Evolutionary conservation across 805 yeast genomes (phyloP).

Genomic region (Sungouiella thailandica): DNA sequence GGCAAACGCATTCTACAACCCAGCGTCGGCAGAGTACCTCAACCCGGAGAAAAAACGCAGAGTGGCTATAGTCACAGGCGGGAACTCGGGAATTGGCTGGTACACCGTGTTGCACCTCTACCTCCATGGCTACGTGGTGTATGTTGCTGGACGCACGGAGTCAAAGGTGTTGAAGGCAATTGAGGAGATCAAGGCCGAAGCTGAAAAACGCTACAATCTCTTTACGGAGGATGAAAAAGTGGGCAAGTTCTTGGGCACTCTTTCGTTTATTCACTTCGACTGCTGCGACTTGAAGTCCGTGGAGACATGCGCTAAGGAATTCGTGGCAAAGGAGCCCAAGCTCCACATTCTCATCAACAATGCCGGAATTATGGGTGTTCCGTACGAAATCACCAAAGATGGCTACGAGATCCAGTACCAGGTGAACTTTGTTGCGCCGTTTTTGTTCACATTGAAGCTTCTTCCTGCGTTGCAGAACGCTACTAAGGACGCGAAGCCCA

Average conservation of each 20-base stretch:
- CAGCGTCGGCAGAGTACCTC: conserved; percentile 24
- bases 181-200: conserved; percentile 29
- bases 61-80: conserved; percentile 36
- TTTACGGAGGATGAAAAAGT: conserved; percentile 24
- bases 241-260: conserved; percentile 11
- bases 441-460: conserved; percentile 28
- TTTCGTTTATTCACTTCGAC: conserved; percentile 12
- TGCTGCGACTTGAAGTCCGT: conserved; percentile 14
- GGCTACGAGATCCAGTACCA: conserved; percentile 38
- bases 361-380: conserved; percentile 41
- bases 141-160: conserved; percentile 33
- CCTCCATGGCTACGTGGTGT: conserved; percentile 35
- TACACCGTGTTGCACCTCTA: conserved; percentile 35
- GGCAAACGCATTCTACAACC: conserved; percentile 18
- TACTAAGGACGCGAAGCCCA: conserved; percentile 17
- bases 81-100: conserved; percentile 39
- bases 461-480: conserved; percentile 23
- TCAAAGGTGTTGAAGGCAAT: conserved; percentile 29
- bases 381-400: conserved; percentile 31
- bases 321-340: conserved; percentile 19
- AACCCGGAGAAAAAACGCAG: conserved; percentile 23
- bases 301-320: conserved; percentile 17
- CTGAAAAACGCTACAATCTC: conserved; percentile 19
- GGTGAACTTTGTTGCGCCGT: conserved; percentile 32
- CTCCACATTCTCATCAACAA: conserved; percentile 34